Evolutionary conservation across 1,284 basidiomycete genomes (phyloP).

Genomic region (Tremellales sp.): DNA sequence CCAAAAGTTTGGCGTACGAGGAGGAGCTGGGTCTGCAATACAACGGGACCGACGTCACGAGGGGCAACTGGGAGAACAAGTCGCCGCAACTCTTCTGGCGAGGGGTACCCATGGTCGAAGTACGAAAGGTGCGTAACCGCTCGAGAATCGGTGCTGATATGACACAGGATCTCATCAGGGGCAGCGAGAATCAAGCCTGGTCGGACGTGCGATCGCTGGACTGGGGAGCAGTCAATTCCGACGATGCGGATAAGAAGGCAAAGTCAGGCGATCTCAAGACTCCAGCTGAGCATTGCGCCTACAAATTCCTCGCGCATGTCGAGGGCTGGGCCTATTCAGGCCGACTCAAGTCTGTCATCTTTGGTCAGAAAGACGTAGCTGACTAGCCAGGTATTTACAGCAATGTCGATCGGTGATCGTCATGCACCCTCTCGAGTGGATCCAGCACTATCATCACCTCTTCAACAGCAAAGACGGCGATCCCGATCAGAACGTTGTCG

Average conservation of each 20-base stretch:
- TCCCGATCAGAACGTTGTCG: constrained; percentile 44
- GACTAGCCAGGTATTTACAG: constrained; percentile 35
- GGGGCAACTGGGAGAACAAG: constrained; percentile 34
- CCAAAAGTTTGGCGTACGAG: constrained; percentile 29
- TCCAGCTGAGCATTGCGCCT: constrained; percentile 44
- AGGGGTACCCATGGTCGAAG: constrained; percentile 38
- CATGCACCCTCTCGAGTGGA: constrained; percentile 29
- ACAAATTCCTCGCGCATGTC: constrained; percentile 43
- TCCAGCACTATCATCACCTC: constrained; percentile 48
- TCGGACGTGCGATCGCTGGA: constrained; percentile 27
- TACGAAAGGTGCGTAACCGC: constrained; percentile 33
- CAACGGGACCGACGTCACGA: constrained; percentile 3
- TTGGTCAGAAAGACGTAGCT: not conserved
- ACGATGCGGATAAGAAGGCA: constrained; percentile 12
- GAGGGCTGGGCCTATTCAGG: constrained; percentile 46
- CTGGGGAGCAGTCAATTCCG: constrained; percentile 28
- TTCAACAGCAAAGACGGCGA: constrained; percentile 30
- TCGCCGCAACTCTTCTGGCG: constrained; percentile 39
- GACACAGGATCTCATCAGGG: constrained; percentile 30
- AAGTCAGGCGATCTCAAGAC: constrained; percentile 28
- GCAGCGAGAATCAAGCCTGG: constrained; percentile 26
- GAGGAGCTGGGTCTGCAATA: constrained; percentile 11
- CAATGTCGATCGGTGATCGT: constrained; percentile 46
- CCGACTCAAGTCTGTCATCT: constrained; percentile 33
- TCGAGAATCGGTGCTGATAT: no score